Percentiles rank a stretch among this genome's conserved stretches.
phyloP scores from a whole-genome alignment of 768 basidiomycete species.

The Boletus subparvulus region DNA sequence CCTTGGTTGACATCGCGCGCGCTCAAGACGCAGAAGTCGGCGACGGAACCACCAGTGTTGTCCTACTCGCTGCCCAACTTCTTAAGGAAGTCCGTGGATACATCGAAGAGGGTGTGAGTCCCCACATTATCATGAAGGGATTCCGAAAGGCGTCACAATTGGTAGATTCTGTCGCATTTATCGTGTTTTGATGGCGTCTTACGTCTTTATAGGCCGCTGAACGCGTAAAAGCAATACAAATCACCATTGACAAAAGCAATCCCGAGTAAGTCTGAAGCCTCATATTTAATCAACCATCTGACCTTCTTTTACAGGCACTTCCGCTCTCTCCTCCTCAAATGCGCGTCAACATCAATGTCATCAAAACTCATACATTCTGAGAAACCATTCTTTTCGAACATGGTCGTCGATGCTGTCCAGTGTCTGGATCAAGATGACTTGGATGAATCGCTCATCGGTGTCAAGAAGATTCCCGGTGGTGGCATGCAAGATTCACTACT shows the following conservation, averaged over 20 bases:
- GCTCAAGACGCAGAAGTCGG: slow-evolving; percentile 99
- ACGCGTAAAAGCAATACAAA: slow-evolving; percentile 85
- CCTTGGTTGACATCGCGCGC: slow-evolving; percentile 96
- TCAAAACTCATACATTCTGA: slow-evolving; percentile 98
- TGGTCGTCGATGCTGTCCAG: slow-evolving; percentile 97
- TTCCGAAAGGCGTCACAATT: slow-evolving; percentile 84
- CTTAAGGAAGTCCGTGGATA: slow-evolving; percentile 89
- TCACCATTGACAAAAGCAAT: slow-evolving; percentile 85
- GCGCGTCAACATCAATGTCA: slow-evolving; percentile 99
- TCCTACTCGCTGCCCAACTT: slow-evolving; percentile 90
- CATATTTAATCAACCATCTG: neutral
- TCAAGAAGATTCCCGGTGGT: slow-evolving; percentile 97
- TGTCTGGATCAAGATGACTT: slow-evolving; percentile 91
- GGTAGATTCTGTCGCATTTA: slow-evolving; percentile 45
- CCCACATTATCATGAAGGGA: slow-evolving; percentile 97
- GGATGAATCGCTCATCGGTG: slow-evolving; percentile 93
- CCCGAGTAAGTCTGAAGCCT: slow-evolving; percentile 64
- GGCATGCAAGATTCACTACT: slow-evolving; percentile 96
- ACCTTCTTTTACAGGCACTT: slow-evolving; percentile 60
- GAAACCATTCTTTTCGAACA: slow-evolving; percentile 97
- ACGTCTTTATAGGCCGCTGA: slow-evolving; percentile 63
- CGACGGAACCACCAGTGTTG: slow-evolving; percentile 96
- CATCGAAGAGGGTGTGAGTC: slow-evolving; percentile 96
- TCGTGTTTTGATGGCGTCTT: slow-evolving; percentile 9
- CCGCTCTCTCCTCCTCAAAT: slow-evolving; percentile 91